phyloP scores from a whole-genome alignment of 1,284 basidiomycete genomes.

The Hypsizygus ulmarius region DNA sequence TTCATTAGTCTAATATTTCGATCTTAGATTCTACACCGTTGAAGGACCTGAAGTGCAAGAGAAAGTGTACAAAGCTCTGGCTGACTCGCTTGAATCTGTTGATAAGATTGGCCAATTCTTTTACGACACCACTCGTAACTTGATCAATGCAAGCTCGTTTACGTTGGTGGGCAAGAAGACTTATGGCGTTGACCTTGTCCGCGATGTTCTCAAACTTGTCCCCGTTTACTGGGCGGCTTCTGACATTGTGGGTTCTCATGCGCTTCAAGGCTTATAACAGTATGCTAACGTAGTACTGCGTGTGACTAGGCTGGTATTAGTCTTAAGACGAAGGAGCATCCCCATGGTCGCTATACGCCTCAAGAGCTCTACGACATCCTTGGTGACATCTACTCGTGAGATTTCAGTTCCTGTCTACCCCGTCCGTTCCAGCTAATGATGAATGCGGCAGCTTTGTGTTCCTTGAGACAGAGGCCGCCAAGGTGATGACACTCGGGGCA shows the following conservation, averaged over 20 bases:
- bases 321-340: conserved; percentile 58
- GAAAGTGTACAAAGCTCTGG: conserved; percentile 48
- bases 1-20: neutral
- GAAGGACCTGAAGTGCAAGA: conserved; percentile 46
- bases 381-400: conserved; percentile 67
- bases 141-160: conserved; percentile 55
- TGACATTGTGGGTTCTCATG: conserved; percentile 54
- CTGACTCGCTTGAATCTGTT: conserved; percentile 41
- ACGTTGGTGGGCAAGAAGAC: conserved; percentile 48
- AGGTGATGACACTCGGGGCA: conserved; percentile 51
- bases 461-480: conserved; percentile 62
- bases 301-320: conserved; percentile 61
- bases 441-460: conserved; percentile 56
- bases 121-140: conserved; percentile 53
- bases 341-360: conserved; percentile 58
- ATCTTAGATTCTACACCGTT: conserved; percentile 55
- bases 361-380: conserved; percentile 62
- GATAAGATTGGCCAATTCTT: conserved; percentile 59
- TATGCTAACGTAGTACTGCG: conserved; percentile 6
- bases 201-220: conserved; percentile 64
- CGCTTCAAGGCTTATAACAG: neutral
- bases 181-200: conserved; percentile 63
- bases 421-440: neutral
- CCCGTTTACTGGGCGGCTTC: conserved; percentile 68
- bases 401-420: conserved; percentile 5